These are phyloP conservation scores for Ambrosia hybrid DNA, from an alignment of 140 eudicot species.

Conservation along the genomic window DNA sequence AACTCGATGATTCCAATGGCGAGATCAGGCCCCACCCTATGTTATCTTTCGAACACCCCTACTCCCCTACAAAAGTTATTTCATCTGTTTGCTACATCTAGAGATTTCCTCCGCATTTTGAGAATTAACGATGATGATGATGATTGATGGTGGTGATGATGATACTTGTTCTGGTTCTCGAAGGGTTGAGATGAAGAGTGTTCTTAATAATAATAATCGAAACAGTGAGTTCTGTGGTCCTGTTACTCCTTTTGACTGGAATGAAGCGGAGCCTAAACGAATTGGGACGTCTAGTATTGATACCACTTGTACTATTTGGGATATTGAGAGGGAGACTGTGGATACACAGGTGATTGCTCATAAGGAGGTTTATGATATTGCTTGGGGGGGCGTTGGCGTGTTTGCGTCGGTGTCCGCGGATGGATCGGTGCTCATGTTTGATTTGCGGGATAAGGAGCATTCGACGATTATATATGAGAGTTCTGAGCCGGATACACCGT, in stretches of 20 bases:
- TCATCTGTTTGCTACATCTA: constrained; percentile 74
- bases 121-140: constrained; percentile 45
- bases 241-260: constrained; percentile 86
- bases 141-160: not conserved
- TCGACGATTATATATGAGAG: constrained; percentile 84
- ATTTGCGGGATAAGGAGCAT: constrained; percentile 80
- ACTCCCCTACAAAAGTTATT: constrained; percentile 79
- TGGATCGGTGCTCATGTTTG: constrained; percentile 79
- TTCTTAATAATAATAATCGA: constrained; percentile 65
- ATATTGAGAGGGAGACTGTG: constrained; percentile 67
- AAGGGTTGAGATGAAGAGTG: constrained; percentile 59
- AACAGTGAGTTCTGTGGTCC: constrained; percentile 79
- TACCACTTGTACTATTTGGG: constrained; percentile 90
- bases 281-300: constrained; percentile 82
- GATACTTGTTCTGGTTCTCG: constrained; percentile 10
- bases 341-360: constrained; percentile 88
- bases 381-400: constrained; percentile 96
- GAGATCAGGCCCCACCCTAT: constrained; percentile 73
- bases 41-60: constrained; percentile 78
- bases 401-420: constrained; percentile 86
- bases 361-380: constrained; percentile 83
- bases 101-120: constrained; percentile 80
- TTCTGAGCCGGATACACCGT: constrained; percentile 77
- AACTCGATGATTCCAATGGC: constrained; percentile 78
- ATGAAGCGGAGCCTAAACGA: constrained; percentile 77